Evolutionary conservation across 23 red algal genomes (phyloP), one percentile per base, ranked within the genome.

Genomic region (Chondrus crispus): DNA sequence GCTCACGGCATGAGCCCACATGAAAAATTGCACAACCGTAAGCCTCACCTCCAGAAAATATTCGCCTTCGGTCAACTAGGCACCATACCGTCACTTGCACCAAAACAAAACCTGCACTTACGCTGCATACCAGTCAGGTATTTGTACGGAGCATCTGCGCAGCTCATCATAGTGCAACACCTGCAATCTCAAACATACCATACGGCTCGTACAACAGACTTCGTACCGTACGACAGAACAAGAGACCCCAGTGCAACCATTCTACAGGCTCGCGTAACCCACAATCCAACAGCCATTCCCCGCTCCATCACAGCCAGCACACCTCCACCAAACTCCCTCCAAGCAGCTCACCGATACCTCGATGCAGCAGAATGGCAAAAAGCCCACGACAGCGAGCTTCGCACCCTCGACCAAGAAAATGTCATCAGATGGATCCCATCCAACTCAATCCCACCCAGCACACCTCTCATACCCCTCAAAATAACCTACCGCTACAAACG

Each of bases 21-120:
- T 24, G 14, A 26, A 72, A 72, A 20, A 29, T 72, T 14, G 66
- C 18, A 38, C 33, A 1, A 16, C 26, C 16, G 14, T 24, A 72
- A 26, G 26, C 76, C 76, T 13, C 13, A 50, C 5, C 40, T 81
- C 13, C 8, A 81, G 53, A 20, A 35, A 8, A 9, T 81, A 19
- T 81, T 43, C 76, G 53, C 28, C 16, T 53, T 81, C 46, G 76
- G 76, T 10, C 42, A 81, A 54, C 13, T 81, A 16, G 76, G 76
- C 46, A 81, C 76, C 4, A 54, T 81, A 20, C 76, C 76, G 20
- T 41, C 53, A 13, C 53, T 29, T 28, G 42, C 2, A 8, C 76
- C 46, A 43, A 81, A 81, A 30, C n/a, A n/a, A n/a, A 80, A 80
- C 44, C 4, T 80, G 37, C 13, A 80, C 41, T 26, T 45, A 38